phyloP scores from a whole-genome alignment of 352 stramenopile species.

The Phytophthora pinifolia region DNA sequence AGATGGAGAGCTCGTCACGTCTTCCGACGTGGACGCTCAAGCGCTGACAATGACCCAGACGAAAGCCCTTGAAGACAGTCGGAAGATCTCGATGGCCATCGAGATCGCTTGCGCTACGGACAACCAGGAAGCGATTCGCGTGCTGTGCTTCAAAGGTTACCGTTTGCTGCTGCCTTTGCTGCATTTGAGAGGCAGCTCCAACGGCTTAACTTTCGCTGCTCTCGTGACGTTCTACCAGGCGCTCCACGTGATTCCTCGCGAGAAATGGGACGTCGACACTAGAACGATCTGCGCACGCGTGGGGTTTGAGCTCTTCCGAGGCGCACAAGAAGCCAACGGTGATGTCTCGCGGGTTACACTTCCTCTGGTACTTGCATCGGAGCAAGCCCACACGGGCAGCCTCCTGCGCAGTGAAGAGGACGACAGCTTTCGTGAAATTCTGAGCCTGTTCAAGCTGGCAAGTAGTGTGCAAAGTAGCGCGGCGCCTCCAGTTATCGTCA shows the following conservation, averaged over 20 bases:
- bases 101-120: conserved; percentile 57
- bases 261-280: conserved; percentile 53
- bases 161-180: conserved; percentile 64
- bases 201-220: conserved; percentile 44
- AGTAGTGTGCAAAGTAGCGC: conserved; percentile 1
- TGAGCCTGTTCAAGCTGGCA: conserved; percentile 24
- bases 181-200: conserved; percentile 44
- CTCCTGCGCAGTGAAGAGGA: conserved; percentile 7
- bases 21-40: conserved; percentile 29
- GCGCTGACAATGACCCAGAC: conserved; percentile 39
- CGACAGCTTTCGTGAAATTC: conserved; percentile 26
- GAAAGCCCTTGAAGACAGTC: conserved; percentile 43
- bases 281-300: conserved; percentile 50
- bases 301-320: conserved; percentile 62
- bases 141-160: conserved; percentile 71
- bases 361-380: conserved; percentile 19
- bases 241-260: conserved; percentile 24
- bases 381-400: conserved; percentile 1
- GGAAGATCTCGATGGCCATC: conserved; percentile 54
- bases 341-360: conserved; percentile 23
- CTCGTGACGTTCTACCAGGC: conserved; percentile 59
- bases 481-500: not conserved
- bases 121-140: conserved; percentile 50
- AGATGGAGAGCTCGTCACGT: conserved; percentile 39
- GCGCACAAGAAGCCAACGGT: conserved; percentile 28